Evolutionary conservation across 176 grass and related monocot species (phyloP), one percentile per base, ranked within the genome.

Genomic region (Lolium multiflorum): DNA sequence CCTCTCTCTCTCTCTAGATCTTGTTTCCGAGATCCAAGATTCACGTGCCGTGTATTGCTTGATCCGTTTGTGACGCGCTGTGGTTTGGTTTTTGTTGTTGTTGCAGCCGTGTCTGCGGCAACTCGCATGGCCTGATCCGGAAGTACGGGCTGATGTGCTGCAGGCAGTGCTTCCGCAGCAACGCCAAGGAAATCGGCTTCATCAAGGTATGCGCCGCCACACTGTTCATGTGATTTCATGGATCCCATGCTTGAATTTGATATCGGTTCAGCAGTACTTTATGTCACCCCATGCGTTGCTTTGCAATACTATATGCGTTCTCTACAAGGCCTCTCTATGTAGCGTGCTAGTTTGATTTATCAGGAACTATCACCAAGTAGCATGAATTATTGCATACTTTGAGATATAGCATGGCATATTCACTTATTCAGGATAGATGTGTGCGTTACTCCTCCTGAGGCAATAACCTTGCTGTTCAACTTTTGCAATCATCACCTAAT

Each of bases 111-210:
- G 95, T 98, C 62, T 95, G 95, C 54, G 93, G 91, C 5, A 95
- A 98, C 38, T 88, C 95, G 49, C 93, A 98, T 90, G 95, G 88
- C 74, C 48, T 98, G 63, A 98, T 95, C 89, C 87, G 96, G 62
- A 98, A 98, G 85, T 95, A 95, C 14, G 96, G 93, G 2, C 90
- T 95, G 48, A 98, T 98, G 96, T 95, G 96, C 88, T 98, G 93
- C 86, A 88, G 93, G 74, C 96, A 98, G 91, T 95, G 96, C 91
- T 98, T 98, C 86, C 91, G 91, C 77, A 98, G 96, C 89, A 94
- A 98, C 4, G 96, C 95, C 80, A 98, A 98, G 86, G 89, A 93
- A 81, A 95, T 98, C 61, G 95, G 95, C 85, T 98, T 98, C 80
- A 95, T 95, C 83, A 98, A 98, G 95, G 95, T 98, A 92, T 80